phyloP scores from a whole-genome alignment of 2,329 filamentous ascomycete genomes.

The Scortechinia acanthostroma region DNA sequence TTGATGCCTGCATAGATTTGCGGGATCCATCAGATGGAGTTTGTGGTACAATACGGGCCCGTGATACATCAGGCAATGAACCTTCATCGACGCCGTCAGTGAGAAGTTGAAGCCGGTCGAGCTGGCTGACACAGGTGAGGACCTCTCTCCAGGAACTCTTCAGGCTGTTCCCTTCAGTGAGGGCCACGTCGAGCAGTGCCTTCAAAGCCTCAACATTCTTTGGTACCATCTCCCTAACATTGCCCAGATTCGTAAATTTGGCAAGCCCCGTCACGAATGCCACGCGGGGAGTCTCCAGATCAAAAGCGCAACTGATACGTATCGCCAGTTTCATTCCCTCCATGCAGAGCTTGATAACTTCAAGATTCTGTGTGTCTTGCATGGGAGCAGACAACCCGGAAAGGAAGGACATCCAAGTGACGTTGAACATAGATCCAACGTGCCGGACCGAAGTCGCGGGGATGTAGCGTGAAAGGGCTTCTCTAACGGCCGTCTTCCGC shows the following conservation, averaged over 20 bases:
- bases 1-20: constrained; percentile 49
- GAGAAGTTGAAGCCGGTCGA: constrained; percentile 90
- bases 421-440: constrained; percentile 96
- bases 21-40: constrained; percentile 41
- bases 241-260: constrained; percentile 92
- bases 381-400: constrained; percentile 88
- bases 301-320: constrained; percentile 86
- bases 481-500: constrained; percentile 67
- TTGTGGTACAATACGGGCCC: constrained; percentile 64
- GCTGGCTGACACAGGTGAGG: constrained; percentile 87
- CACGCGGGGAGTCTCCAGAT: constrained; percentile 84
- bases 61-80: constrained; percentile 83
- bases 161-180: constrained; percentile 84
- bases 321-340: constrained; percentile 93
- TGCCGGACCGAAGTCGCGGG: constrained; percentile 90
- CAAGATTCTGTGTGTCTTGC: constrained; percentile 86
- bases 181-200: constrained; percentile 81
- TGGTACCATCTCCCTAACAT: constrained; percentile 85
- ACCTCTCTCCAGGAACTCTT: constrained; percentile 93
- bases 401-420: constrained; percentile 98
- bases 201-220: constrained; percentile 96
- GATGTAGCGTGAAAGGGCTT: constrained; percentile 67
- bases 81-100: constrained; percentile 91
- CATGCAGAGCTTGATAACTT: constrained; percentile 85
- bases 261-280: constrained; percentile 90